phyloP scores from a whole-genome alignment of 2,329 filamentous ascomycete genomes.

The Sclerotinia borealis region DNA sequence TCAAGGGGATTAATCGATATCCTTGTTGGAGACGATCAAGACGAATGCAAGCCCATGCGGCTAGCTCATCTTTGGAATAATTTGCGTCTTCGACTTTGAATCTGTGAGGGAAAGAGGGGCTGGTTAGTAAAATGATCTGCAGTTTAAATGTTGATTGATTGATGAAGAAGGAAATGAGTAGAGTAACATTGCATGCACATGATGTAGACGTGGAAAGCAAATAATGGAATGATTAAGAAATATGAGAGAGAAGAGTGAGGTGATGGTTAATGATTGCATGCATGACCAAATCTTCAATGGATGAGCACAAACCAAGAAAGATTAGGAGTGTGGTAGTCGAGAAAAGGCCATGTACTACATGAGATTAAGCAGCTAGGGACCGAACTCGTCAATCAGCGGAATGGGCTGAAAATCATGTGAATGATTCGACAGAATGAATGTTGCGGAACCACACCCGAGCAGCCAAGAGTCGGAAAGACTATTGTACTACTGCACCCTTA shows the following conservation, averaged over 20 bases:
- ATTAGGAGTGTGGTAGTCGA: neutral
- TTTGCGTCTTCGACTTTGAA: slow-evolving; percentile 89
- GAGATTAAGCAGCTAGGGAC: neutral
- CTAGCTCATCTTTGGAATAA: slow-evolving; percentile 68
- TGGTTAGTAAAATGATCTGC: neutral
- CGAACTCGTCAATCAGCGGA: neutral
- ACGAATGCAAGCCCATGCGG: slow-evolving; percentile 83
- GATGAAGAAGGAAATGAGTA: neutral
- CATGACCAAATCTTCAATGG: neutral
- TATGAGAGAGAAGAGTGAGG: neutral
- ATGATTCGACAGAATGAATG: neutral
- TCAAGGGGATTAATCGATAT: slow-evolving; percentile 69
- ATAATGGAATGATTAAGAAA: neutral
- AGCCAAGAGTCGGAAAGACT: neutral
- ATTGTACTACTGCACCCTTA: neutral
- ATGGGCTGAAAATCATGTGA: neutral
- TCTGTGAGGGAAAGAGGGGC: slow-evolving; percentile 16
- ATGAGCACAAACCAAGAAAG: neutral
- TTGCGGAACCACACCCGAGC: neutral
- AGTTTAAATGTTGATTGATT: neutral
- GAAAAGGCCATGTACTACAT: slow-evolving; percentile 2
- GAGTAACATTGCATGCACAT: neutral
- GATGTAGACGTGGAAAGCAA: neutral
- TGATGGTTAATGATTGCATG: neutral
- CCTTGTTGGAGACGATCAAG: slow-evolving; percentile 74